These are phyloP conservation scores for Polygonum maritimum DNA, from an alignment of 148 eudicot species.

Conservation along the genomic window DNA sequence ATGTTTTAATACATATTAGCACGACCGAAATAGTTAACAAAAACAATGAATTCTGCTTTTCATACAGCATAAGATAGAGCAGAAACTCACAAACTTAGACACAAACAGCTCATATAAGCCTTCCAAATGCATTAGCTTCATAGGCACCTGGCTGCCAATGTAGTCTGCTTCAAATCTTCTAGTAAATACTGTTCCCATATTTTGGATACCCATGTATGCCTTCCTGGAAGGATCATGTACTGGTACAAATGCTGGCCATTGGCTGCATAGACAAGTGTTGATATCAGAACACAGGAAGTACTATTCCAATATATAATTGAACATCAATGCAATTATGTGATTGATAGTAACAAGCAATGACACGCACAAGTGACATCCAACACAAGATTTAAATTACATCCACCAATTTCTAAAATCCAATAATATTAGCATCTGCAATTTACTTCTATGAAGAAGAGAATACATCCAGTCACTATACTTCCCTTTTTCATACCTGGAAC, in stretches of 20 bases:
- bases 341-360: background rate
- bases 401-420: background rate
- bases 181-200: conserved; percentile 88
- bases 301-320: background rate
- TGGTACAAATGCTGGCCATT: conserved; percentile 99
- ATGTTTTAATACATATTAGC: background rate
- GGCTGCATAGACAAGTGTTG: conserved; percentile 29
- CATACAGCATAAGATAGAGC: conserved; percentile 1
- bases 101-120: conserved; percentile 88
- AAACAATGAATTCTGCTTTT: background rate
- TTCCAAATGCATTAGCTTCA: conserved; percentile 97
- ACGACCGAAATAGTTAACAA: background rate
- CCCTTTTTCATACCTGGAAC: conserved; percentile 51
- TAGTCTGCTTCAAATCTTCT: conserved; percentile 96
- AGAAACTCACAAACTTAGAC: conserved; percentile 81
- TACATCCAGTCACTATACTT: background rate
- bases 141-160: conserved; percentile 88
- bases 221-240: conserved; percentile 91
- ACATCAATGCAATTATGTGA: background rate
- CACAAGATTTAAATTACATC: background rate
- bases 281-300: background rate
- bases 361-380: background rate
- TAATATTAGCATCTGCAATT: background rate
- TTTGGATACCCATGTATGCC: conserved; percentile 92
- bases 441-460: background rate